Percentiles rank a stretch among this genome's conserved stretches.
These are phyloP conservation scores for Leucocoprinus leucothites DNA, from an alignment of 768 basidiomycete genomes.

Conservation along the genomic window DNA sequence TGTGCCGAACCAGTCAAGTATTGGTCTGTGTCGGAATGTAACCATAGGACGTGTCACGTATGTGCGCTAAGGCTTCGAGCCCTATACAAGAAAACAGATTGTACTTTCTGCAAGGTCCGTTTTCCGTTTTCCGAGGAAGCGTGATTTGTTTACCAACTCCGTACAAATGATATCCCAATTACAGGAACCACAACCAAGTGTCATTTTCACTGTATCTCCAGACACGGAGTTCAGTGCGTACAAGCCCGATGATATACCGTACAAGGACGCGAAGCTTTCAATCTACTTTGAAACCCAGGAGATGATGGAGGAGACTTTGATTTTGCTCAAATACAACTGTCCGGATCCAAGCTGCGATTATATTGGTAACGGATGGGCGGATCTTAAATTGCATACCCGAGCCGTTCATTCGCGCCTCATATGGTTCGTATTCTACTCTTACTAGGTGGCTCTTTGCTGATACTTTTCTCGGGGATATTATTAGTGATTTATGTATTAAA, in stretches of 20 bases:
- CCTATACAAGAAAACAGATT: conserved; percentile 90
- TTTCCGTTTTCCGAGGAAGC: not conserved
- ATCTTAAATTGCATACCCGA: conserved; percentile 82
- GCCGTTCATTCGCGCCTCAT: conserved; percentile 72
- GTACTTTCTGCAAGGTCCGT: conserved; percentile 93
- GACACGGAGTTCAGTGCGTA: conserved; percentile 62
- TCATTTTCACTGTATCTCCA: conserved; percentile 73
- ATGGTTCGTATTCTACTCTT: conserved; percentile 55
- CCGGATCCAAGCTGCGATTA: conserved; percentile 82
- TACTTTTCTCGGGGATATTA: too few species aligned
- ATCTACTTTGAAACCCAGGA: conserved; percentile 87
- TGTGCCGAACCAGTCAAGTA: conserved; percentile 94
- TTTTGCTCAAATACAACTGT: conserved; percentile 93
- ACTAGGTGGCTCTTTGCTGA: not conserved
- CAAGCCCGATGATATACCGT: conserved; percentile 49
- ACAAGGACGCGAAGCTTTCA: conserved; percentile 68
- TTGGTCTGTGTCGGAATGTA: conserved; percentile 84
- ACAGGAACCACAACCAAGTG: conserved; percentile 67
- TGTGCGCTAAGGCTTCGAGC: conserved; percentile 86
- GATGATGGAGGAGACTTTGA: conserved; percentile 93
- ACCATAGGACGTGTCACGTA: conserved; percentile 93
- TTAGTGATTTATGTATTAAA: conserved; percentile 82
- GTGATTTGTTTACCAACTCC: not conserved
- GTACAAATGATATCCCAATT: not conserved
- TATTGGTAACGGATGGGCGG: conserved; percentile 84